These are phyloP conservation scores for Amniculicola lignicola DNA, from an alignment of 495 filamentous ascomycete species.

Conservation along the genomic window DNA sequence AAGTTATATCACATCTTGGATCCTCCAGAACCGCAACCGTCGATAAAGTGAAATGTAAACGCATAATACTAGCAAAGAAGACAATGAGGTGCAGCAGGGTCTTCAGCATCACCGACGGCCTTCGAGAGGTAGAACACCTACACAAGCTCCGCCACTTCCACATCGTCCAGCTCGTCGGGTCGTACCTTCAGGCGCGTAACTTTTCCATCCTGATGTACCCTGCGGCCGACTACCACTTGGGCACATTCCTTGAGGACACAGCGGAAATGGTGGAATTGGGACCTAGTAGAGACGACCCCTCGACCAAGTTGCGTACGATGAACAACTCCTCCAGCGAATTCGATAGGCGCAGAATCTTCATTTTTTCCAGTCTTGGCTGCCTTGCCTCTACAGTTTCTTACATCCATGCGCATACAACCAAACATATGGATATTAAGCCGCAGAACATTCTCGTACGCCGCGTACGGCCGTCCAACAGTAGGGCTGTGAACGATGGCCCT, in stretches of 20 bases:
- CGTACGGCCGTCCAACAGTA: background rate
- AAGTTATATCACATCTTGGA: background rate
- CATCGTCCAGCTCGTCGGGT: conserved; percentile 28
- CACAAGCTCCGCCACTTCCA: conserved; percentile 24
- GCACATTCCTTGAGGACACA: conserved; percentile 17
- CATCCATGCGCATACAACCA: conserved; percentile 16
- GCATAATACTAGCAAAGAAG: conserved; percentile 27
- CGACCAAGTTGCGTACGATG: too few species aligned
- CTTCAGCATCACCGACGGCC: conserved; percentile 1
- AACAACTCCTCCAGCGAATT: background rate
- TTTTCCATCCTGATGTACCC: conserved; percentile 31
- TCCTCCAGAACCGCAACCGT: conserved; percentile 8
- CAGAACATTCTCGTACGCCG: conserved; percentile 11
- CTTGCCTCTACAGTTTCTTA: conserved; percentile 14
- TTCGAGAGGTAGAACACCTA: conserved; percentile 26
- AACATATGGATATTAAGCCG: conserved; percentile 33
- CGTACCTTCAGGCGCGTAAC: conserved; percentile 6
- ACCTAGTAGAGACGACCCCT: too few species aligned
- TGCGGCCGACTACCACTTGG: conserved; percentile 16
- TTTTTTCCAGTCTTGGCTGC: background rate
- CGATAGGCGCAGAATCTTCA: background rate
- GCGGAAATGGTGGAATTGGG: background rate
- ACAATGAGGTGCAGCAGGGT: conserved; percentile 17
- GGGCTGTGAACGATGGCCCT: too few species aligned
- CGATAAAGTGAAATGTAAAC: conserved; percentile 22